A percentile compares a stretch with the other conserved stretches of the same genome.
Conservation (phyloP, 768 basidiomycete genomes). For the Cantharellus anzutake region DNA sequence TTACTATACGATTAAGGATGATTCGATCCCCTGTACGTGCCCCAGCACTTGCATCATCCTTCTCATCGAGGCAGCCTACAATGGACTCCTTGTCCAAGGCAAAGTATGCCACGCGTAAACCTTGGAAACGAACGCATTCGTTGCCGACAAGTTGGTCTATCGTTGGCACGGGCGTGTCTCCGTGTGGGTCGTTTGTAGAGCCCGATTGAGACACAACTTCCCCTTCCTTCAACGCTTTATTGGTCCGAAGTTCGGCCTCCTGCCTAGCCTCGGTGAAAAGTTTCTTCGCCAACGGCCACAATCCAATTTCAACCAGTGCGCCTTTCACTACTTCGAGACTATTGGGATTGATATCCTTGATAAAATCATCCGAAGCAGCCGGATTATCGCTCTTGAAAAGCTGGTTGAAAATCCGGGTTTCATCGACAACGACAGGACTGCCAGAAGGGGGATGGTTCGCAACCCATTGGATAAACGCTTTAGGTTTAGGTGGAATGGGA, state of each 20-base stretch:
- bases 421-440: slow-evolving; percentile 70
- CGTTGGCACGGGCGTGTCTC: slow-evolving; percentile 51
- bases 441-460: slow-evolving; percentile 61
- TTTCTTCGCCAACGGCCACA: slow-evolving; percentile 63
- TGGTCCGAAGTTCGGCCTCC: slow-evolving; percentile 34
- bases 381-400: slow-evolving; percentile 93
- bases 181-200: slow-evolving; percentile 15
- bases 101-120: slow-evolving; percentile 88
- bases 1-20: slow-evolving; percentile 82
- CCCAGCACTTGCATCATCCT: slow-evolving; percentile 22
- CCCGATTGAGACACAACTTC: slow-evolving; percentile 15
- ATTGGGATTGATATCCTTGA: slow-evolving; percentile 61
- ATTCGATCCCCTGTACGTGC: slow-evolving; percentile 55
- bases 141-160: slow-evolving; percentile 68
- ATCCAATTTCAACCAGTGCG: slow-evolving; percentile 76
- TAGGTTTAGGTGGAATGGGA: slow-evolving; percentile 45
- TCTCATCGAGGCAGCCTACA: slow-evolving; percentile 42
- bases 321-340: slow-evolving; percentile 64
- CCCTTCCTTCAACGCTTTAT: slow-evolving; percentile 35
- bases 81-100: slow-evolving; percentile 75
- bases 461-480: slow-evolving; percentile 95
- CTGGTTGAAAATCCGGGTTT: slow-evolving; percentile 81
- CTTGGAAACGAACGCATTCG: slow-evolving; percentile 93
- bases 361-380: slow-evolving; percentile 49
- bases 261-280: slow-evolving; percentile 42